Evolutionary conservation across 2,329 filamentous ascomycete genomes (phyloP).

Genomic region (Chaetomium sp.): DNA sequence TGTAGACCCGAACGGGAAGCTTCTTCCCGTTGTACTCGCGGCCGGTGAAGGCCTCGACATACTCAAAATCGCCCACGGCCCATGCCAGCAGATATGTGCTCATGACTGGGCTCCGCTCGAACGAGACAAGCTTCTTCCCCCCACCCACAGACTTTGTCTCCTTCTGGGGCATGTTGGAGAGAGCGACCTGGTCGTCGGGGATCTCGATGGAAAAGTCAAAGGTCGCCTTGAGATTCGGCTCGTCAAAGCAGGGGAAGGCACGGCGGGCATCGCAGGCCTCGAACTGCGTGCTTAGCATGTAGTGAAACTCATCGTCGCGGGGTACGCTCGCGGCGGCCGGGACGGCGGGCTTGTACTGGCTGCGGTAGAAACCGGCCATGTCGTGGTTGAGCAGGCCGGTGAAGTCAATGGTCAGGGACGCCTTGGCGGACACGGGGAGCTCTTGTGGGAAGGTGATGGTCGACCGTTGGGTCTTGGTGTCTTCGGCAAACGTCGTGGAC

Average conservation of each 20-base stretch:
- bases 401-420: slow-evolving; percentile 56
- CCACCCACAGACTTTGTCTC: slow-evolving; percentile 50
- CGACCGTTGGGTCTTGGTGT: slow-evolving; percentile 76
- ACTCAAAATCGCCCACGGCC: slow-evolving; percentile 96
- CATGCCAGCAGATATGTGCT: slow-evolving; percentile 87
- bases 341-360: slow-evolving; percentile 72
- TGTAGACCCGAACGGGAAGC: slow-evolving; percentile 92
- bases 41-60: slow-evolving; percentile 84
- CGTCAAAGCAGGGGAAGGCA: slow-evolving; percentile 96
- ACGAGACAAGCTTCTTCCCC: slow-evolving; percentile 68
- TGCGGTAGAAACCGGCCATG: slow-evolving; percentile 93
- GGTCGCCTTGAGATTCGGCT: slow-evolving; percentile 92
- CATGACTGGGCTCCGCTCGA: slow-evolving; percentile 83
- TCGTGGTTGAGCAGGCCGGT: slow-evolving; percentile 80
- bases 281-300: slow-evolving; percentile 93
- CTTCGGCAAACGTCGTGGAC: slow-evolving; percentile 66
- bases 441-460: slow-evolving; percentile 68
- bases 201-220: slow-evolving; percentile 93
- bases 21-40: slow-evolving; percentile 86
- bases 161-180: slow-evolving; percentile 95
- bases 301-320: slow-evolving; percentile 59
- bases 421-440: slow-evolving; percentile 60
- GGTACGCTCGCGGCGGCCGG: slow-evolving; percentile 71
- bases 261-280: slow-evolving; percentile 92
- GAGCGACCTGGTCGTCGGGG: slow-evolving; percentile 76